These are phyloP conservation scores for Akanthomyces lecanii DNA, from an alignment of 2,329 filamentous ascomycete genomes.

Conservation along the genomic window DNA sequence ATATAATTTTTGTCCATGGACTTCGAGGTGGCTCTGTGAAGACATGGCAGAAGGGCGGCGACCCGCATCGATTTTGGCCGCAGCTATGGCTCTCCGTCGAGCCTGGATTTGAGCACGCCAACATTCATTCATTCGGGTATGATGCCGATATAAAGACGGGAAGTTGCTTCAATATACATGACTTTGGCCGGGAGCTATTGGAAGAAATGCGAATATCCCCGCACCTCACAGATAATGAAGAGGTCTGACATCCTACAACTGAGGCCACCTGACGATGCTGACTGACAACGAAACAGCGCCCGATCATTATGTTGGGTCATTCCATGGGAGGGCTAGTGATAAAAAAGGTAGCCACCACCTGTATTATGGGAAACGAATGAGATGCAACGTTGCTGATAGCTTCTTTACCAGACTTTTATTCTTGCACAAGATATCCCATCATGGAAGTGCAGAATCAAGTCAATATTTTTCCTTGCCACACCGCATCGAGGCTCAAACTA, in stretches of 20 bases:
- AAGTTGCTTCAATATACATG: conserved; percentile 26
- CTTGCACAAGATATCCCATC: conserved; percentile 19
- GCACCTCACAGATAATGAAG: conserved; percentile 15
- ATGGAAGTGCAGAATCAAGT: conserved; percentile 20
- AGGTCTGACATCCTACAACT: neutral
- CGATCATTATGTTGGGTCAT: conserved; percentile 28
- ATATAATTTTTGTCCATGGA: conserved; percentile 41
- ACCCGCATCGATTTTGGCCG: conserved; percentile 36
- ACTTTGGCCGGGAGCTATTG: conserved; percentile 29
- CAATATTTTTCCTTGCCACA: conserved; percentile 34
- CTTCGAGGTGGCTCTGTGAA: conserved; percentile 36
- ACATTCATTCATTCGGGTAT: conserved; percentile 31
- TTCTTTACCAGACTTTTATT: conserved; percentile 21
- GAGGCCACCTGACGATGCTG: neutral
- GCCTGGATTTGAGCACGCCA: conserved; percentile 25
- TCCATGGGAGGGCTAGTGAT: conserved; percentile 32
- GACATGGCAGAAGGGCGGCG: conserved; percentile 36
- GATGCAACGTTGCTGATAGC: neutral
- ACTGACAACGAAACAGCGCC: conserved; percentile 16
- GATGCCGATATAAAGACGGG: conserved; percentile 26
- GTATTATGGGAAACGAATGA: no score
- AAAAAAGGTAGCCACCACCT: conserved; percentile 25
- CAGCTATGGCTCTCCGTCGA: conserved; percentile 35
- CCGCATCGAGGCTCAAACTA: conserved; percentile 32
- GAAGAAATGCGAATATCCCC: conserved; percentile 27